Percentiles rank a stretch among this genome's conserved stretches.
phyloP scores from a whole-genome alignment of 805 yeast genomes.

The Kazachstania taianensis region DNA sequence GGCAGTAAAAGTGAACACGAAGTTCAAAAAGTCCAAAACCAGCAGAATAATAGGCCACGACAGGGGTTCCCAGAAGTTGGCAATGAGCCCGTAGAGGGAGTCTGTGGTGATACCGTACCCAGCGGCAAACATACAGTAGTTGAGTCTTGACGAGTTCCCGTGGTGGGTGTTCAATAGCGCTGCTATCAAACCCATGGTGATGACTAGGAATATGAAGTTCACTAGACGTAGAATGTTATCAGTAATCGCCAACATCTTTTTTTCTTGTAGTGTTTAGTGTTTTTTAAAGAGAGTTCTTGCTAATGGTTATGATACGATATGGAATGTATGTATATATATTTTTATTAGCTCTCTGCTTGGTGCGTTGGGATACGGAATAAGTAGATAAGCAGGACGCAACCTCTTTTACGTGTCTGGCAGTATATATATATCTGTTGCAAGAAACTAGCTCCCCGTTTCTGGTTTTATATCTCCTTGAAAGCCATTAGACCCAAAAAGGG shows the following conservation, averaged over 20 bases:
- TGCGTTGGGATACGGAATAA: too few relatives aligned
- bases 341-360: too few relatives aligned
- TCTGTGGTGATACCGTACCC: constrained; percentile 78
- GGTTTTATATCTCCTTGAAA: too few relatives aligned
- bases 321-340: not conserved
- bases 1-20: constrained; percentile 85
- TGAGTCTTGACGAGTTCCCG: constrained; percentile 58
- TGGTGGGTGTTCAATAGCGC: constrained; percentile 65
- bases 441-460: too few relatives aligned
- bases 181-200: constrained; percentile 79
- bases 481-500: too few relatives aligned
- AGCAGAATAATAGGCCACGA: constrained; percentile 81
- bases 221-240: constrained; percentile 64
- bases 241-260: constrained; percentile 50
- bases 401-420: too few relatives aligned
- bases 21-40: constrained; percentile 71
- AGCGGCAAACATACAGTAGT: constrained; percentile 78
- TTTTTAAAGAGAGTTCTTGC: too few relatives aligned
- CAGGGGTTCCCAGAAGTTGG: constrained; percentile 57
- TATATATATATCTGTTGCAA: too few relatives aligned
- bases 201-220: constrained; percentile 65
- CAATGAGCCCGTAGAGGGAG: constrained; percentile 63
- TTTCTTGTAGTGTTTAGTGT: not conserved
- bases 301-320: too few relatives aligned
- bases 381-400: too few relatives aligned